phyloP scores from a whole-genome alignment of 805 yeast species.

The Candida golubevii region DNA sequence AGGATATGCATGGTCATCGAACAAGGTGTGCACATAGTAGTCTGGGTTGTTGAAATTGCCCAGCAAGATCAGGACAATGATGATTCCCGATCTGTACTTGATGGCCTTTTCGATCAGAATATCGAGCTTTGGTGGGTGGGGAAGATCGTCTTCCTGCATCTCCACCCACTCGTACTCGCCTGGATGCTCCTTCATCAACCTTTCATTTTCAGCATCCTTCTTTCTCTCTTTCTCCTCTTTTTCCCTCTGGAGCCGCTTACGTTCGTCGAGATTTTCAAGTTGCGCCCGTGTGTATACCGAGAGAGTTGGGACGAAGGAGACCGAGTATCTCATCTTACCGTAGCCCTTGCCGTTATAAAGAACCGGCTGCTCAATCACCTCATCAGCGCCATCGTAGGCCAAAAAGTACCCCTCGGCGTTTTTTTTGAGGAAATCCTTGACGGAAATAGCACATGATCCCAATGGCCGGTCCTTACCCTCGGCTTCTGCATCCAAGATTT shows the following conservation, averaged over 20 bases:
- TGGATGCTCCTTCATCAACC: constrained; percentile 53
- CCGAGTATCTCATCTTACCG: constrained; percentile 50
- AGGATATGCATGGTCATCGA: constrained; percentile 65
- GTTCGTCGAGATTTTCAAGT: constrained; percentile 41
- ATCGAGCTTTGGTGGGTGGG: constrained; percentile 39
- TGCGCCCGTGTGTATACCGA: constrained; percentile 62
- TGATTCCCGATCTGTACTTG: constrained; percentile 56
- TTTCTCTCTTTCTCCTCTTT: constrained; percentile 30
- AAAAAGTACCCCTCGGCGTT: constrained; percentile 43
- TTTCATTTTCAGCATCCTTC: constrained; percentile 47
- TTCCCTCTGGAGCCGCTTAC: constrained; percentile 35
- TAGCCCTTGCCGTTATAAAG: constrained; percentile 34
- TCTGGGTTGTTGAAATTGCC: constrained; percentile 50
- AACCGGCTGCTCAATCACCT: constrained; percentile 43
- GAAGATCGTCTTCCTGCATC: constrained; percentile 30
- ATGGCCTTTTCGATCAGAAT: constrained; percentile 50
- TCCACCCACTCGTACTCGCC: constrained; percentile 63
- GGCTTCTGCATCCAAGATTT: constrained; percentile 63
- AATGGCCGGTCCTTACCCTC: constrained; percentile 59
- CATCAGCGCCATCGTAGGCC: constrained; percentile 50
- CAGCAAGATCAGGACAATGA: constrained; percentile 48
- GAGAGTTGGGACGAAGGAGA: constrained; percentile 61
- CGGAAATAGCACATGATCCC: constrained; percentile 53
- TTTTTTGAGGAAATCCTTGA: constrained; percentile 46
- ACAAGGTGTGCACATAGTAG: constrained; percentile 50